phyloP scores from a whole-genome alignment of 352 stramenopile genomes.

The Globisporangium splendens region DNA sequence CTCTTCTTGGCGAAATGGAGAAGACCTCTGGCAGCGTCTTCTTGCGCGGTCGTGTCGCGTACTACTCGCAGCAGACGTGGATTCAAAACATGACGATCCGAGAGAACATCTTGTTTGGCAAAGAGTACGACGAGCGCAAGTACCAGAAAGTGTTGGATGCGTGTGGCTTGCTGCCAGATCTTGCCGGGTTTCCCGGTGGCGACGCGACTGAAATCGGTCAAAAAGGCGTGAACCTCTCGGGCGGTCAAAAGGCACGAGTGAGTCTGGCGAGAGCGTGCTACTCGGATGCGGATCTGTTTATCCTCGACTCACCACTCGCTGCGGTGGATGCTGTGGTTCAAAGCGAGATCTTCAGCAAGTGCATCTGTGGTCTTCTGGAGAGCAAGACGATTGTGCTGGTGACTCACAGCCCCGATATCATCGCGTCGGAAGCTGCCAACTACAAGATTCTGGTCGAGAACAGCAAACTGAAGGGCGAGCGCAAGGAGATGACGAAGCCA shows the following conservation, averaged over 20 bases:
- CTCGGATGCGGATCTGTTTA: conserved; percentile 51
- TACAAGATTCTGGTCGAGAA: conserved; percentile 17
- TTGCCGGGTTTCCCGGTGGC: conserved; percentile 72
- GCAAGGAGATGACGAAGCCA: no score
- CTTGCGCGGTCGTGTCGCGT: conserved; percentile 41
- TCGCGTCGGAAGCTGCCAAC: conserved; percentile 24
- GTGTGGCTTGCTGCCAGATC: conserved; percentile 85
- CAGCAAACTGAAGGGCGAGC: not conserved
- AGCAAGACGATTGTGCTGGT: conserved; percentile 86
- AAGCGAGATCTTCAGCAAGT: conserved; percentile 87
- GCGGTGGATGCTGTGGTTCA: conserved; percentile 94
- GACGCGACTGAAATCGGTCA: conserved; percentile 95
- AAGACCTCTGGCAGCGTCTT: conserved; percentile 28
- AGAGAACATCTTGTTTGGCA: conserved; percentile 95
- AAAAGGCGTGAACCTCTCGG: conserved; percentile 93
- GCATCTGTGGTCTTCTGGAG: conserved; percentile 32
- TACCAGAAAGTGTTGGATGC: conserved; percentile 65
- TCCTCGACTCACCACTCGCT: conserved; percentile 92
- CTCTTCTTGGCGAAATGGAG: conserved; percentile 78
- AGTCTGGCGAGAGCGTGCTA: conserved; percentile 71
- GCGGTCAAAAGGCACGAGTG: conserved; percentile 89
- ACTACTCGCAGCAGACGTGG: conserved; percentile 72
- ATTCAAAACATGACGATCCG: conserved; percentile 50
- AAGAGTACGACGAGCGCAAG: conserved; percentile 37
- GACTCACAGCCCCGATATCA: conserved; percentile 87